phyloP scores from a whole-genome alignment of 177 flowering plant species.

The Viscum album region DNA sequence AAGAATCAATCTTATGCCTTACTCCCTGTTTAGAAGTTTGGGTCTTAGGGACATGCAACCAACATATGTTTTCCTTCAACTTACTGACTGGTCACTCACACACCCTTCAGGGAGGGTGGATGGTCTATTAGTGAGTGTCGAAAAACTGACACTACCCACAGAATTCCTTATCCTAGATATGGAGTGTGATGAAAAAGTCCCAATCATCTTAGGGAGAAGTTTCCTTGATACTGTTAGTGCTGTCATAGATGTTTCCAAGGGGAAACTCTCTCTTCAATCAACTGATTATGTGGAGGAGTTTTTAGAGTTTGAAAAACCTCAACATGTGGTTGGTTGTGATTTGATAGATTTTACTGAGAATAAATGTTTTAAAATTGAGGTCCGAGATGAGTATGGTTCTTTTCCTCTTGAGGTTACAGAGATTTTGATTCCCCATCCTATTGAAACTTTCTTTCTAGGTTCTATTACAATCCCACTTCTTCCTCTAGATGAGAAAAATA shows the following conservation, averaged over 20 bases:
- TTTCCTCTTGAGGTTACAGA: no score
- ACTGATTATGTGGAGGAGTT: no score
- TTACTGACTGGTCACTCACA: not conserved
- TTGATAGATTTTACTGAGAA: no score
- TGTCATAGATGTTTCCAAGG: not conserved
- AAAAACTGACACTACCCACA: not conserved
- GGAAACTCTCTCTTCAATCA: no score
- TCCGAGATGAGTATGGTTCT: no score
- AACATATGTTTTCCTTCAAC: not conserved
- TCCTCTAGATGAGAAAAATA: no score
- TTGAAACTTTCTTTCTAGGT: no score
- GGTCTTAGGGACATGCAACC: not conserved
- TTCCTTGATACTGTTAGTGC: not conserved
- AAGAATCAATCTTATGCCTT: not conserved
- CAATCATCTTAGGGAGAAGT: not conserved
- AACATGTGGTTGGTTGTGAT: no score
- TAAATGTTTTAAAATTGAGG: no score
- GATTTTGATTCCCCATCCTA: no score
- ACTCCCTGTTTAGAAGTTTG: not conserved
- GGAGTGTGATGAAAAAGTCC: not conserved
- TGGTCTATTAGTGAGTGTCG: not conserved
- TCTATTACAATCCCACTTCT: no score
- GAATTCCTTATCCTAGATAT: not conserved
- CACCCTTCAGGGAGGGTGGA: not conserved
- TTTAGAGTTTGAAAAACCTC: no score